These are phyloP conservation scores for Magnaporthiopsis incrustans DNA, from an alignment of 2,329 filamentous ascomycete species.

Conservation along the genomic window DNA sequence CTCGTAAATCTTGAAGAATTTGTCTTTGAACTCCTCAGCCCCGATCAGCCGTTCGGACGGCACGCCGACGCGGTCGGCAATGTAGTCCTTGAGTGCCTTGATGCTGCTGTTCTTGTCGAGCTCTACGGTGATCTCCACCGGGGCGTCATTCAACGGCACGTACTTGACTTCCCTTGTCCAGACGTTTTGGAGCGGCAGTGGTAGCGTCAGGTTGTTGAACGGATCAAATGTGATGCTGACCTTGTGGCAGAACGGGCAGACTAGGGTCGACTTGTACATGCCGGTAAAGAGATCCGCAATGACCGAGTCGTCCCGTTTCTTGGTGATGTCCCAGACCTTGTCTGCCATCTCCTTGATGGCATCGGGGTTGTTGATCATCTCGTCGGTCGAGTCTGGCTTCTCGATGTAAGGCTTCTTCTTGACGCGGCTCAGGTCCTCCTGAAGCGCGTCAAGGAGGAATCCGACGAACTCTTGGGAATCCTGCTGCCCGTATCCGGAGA, in stretches of 20 bases:
- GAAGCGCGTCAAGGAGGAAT: slow-evolving; percentile 86
- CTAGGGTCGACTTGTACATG: slow-evolving; percentile 95
- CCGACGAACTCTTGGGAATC: slow-evolving; percentile 96
- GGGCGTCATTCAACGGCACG: slow-evolving; percentile 64
- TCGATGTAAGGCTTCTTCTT: slow-evolving; percentile 95
- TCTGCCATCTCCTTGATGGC: slow-evolving; percentile 80
- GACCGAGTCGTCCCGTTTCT: slow-evolving; percentile 86
- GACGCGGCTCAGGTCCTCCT: slow-evolving; percentile 91
- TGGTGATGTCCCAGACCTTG: slow-evolving; percentile 85
- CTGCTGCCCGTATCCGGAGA: slow-evolving; percentile 92
- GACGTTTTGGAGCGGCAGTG: slow-evolving; percentile 77
- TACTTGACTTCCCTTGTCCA: slow-evolving; percentile 71
- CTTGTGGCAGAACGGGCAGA: slow-evolving; percentile 85
- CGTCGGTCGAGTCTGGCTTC: slow-evolving; percentile 95
- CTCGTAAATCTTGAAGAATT: slow-evolving; percentile 81
- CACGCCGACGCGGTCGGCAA: slow-evolving; percentile 61
- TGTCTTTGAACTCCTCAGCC: slow-evolving; percentile 73
- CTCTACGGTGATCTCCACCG: slow-evolving; percentile 69
- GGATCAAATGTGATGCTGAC: slow-evolving; percentile 98
- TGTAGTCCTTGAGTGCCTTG: slow-evolving; percentile 58
- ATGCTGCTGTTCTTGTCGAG: slow-evolving; percentile 69
- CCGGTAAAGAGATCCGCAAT: slow-evolving; percentile 94
- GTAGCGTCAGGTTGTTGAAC: slow-evolving; percentile 88
- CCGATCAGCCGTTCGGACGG: slow-evolving; percentile 62
- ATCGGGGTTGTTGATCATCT: slow-evolving; percentile 76